phyloP scores from a whole-genome alignment of 2,329 filamentous ascomycete genomes.

The Neonectria faginata region DNA sequence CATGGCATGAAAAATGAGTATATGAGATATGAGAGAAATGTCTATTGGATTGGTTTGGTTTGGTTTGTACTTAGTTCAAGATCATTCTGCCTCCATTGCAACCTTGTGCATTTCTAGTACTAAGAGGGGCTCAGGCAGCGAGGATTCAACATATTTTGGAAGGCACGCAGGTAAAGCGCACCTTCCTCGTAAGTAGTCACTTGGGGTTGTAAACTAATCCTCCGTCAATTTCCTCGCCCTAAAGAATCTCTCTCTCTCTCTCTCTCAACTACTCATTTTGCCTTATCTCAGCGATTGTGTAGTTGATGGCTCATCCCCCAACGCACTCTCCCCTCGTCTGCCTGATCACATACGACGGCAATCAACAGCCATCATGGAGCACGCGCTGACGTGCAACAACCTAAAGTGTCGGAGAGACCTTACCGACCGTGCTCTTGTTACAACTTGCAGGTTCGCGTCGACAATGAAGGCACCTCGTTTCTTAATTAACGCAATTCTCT shows the following conservation, averaged over 20 bases:
- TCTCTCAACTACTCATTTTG: not conserved
- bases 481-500: conserved; percentile 17
- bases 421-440: conserved; percentile 80
- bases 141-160: not conserved
- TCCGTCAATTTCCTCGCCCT: not conserved
- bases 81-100: not conserved
- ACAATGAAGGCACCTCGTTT: not conserved
- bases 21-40: conserved; percentile 2
- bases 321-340: not conserved
- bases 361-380: conserved; percentile 72
- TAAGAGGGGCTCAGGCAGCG: not conserved
- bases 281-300: too few species aligned
- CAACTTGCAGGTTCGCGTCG: conserved; percentile 79
- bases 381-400: conserved; percentile 81
- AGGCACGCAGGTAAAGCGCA: not conserved
- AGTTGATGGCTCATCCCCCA: not conserved
- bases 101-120: not conserved
- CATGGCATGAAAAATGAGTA: conserved; percentile 8
- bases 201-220: not conserved
- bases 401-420: conserved; percentile 80
- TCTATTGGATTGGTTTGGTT: not conserved
- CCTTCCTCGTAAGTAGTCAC: not conserved
- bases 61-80: not conserved
- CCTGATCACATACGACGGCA: not conserved
- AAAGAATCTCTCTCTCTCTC: not conserved